Percentiles rank a stretch among this genome's conserved stretches.
Conservation (phyloP, 768 basidiomycete genomes). For the Artomyces pyxidatus region DNA sequence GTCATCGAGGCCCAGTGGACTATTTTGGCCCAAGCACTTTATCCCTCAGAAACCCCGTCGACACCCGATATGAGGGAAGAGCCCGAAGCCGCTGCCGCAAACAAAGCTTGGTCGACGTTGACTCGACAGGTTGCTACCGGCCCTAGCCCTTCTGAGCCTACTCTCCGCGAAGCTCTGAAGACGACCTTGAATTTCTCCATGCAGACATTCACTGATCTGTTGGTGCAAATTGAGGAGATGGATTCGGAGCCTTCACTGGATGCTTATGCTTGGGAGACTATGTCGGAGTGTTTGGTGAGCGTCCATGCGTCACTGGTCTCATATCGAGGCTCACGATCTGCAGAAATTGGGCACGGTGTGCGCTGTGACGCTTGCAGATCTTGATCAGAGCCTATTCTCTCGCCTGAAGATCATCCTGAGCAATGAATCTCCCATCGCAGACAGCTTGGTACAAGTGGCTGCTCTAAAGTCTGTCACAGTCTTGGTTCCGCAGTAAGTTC, state of each 20-base stretch:
- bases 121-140: constrained; percentile 44
- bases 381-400: constrained; percentile 62
- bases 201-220: constrained; percentile 70
- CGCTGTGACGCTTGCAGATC: constrained; percentile 57
- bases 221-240: constrained; percentile 76
- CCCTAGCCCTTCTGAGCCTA: constrained; percentile 28
- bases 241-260: constrained; percentile 71
- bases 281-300: constrained; percentile 80
- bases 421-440: constrained; percentile 70
- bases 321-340: background rate
- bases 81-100: constrained; percentile 75
- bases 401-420: constrained; percentile 71
- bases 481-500: constrained; percentile 67
- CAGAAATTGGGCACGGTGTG: constrained; percentile 86
- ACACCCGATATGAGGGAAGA: constrained; percentile 20
- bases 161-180: constrained; percentile 27
- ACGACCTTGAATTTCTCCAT: constrained; percentile 52
- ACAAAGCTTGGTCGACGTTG: constrained; percentile 69
- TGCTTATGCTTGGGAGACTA: constrained; percentile 89
- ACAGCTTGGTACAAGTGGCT: constrained; percentile 82
- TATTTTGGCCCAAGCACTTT: constrained; percentile 62
- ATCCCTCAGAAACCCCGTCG: constrained; percentile 22
- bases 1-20: constrained; percentile 83
- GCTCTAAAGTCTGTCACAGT: constrained; percentile 81
- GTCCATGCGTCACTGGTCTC: background rate